A percentile compares a stretch with the other conserved stretches of the same genome.
Conservation (phyloP, 768 basidiomycete genomes). For the Albatrellus ellisii region DNA sequence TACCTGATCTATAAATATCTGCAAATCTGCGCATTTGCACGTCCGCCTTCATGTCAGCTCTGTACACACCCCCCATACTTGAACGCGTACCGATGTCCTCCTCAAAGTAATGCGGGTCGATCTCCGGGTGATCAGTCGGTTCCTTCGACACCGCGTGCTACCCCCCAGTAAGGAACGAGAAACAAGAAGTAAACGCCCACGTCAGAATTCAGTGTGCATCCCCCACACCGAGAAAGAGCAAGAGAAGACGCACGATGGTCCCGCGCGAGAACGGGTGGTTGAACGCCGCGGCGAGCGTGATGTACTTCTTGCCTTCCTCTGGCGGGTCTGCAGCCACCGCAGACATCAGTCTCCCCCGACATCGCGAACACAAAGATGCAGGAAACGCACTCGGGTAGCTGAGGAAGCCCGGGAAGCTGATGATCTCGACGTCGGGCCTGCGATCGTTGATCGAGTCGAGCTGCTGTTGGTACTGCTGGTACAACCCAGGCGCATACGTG, state of each 20-base stretch:
- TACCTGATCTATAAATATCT: slow-evolving; percentile 18
- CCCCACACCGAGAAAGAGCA: slow-evolving; percentile 14
- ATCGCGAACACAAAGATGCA: slow-evolving; percentile 10
- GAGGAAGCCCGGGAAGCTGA: slow-evolving; percentile 18
- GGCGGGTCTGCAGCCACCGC: slow-evolving; percentile 18
- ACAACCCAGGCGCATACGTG: slow-evolving; percentile 20
- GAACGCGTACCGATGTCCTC: slow-evolving; percentile 18
- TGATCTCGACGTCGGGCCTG: slow-evolving; percentile 21
- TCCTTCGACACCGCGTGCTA: slow-evolving; percentile 21
- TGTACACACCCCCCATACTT: slow-evolving; percentile 7
- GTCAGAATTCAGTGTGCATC: slow-evolving; percentile 16
- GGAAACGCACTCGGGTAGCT: slow-evolving; percentile 16
- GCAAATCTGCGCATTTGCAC: slow-evolving; percentile 18
- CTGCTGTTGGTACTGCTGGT: slow-evolving; percentile 28
- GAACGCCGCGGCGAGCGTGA: slow-evolving; percentile 23
- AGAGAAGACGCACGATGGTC: slow-evolving; percentile 23
- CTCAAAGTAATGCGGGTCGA: slow-evolving; percentile 23
- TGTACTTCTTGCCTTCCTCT: slow-evolving; percentile 28
- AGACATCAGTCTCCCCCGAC: neutral
- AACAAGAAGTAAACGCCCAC: slow-evolving; percentile 7
- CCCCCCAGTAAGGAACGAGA: slow-evolving; percentile 1
- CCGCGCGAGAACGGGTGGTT: slow-evolving; percentile 37
- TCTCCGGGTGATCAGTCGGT: slow-evolving; percentile 16
- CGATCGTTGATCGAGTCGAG: slow-evolving; percentile 20
- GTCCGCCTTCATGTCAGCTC: slow-evolving; percentile 6